Conservation (phyloP, 2,329 filamentous ascomycete species). For the Scolecobasidium constrictum region DNA sequence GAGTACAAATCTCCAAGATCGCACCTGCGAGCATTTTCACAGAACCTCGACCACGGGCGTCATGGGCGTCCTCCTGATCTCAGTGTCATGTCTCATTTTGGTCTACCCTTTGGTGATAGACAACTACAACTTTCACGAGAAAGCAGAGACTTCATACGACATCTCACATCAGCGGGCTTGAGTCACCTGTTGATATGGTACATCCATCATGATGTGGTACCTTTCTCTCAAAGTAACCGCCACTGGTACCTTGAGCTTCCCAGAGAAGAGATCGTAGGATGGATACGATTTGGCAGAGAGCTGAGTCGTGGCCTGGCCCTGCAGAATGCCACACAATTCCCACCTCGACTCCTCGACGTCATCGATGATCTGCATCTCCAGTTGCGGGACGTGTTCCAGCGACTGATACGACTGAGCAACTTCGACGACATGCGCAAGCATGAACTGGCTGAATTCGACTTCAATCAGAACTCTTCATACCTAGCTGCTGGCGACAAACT, state of each 20-base stretch:
- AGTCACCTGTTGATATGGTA: conserved; percentile 18
- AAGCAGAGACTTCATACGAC: conserved; percentile 14
- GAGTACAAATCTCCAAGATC: too few relatives aligned
- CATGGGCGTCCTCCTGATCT: too few relatives aligned
- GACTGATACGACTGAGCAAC: conserved; percentile 1
- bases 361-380: background rate
- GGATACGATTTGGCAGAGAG: conserved; percentile 5
- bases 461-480: background rate
- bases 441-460: background rate
- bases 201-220: conserved; percentile 17
- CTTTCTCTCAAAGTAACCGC: background rate
- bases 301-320: background rate
- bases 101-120: too few relatives aligned
- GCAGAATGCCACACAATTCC: background rate
- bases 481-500: background rate
- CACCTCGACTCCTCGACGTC: background rate
- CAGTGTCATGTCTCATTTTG: too few relatives aligned
- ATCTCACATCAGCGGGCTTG: conserved; percentile 12
- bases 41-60: too few relatives aligned
- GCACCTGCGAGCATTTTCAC: too few relatives aligned
- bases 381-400: background rate
- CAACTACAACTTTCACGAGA: background rate
- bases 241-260: conserved; percentile 3
- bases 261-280: background rate
- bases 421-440: background rate